phyloP scores from a whole-genome alignment of 306 rosid species.

The Citrullus amarus region DNA sequence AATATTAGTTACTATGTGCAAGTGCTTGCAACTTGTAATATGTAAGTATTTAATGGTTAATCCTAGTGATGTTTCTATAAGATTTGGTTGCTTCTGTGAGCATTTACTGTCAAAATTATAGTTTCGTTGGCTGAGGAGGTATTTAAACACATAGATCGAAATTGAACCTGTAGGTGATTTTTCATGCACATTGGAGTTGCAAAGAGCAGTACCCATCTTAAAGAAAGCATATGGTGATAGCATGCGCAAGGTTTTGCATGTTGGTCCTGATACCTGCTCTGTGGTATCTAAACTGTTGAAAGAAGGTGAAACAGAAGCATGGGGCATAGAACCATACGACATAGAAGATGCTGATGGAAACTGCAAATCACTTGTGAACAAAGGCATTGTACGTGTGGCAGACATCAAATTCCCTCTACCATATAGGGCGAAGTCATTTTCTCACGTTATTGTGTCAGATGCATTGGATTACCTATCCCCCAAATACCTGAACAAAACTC shows the following conservation, averaged over 20 bases:
- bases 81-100: background rate
- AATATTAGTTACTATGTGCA: background rate
- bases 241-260: conserved; percentile 67
- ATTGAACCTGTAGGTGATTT: conserved; percentile 36
- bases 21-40: background rate
- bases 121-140: background rate
- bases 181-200: conserved; percentile 69
- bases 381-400: conserved; percentile 65
- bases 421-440: conserved; percentile 71
- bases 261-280: conserved; percentile 82
- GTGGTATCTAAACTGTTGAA: conserved; percentile 55
- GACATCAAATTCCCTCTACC: conserved; percentile 83
- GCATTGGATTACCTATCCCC: conserved; percentile 90
- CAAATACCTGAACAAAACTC: conserved; percentile 68
- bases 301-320: conserved; percentile 72
- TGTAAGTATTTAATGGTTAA: background rate
- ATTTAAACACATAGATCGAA: background rate
- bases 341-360: conserved; percentile 57
- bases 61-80: background rate
- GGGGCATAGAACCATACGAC: conserved; percentile 94
- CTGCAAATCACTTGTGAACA: conserved; percentile 68
- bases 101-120: background rate
- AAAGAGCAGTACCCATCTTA: conserved; percentile 52
- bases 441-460: conserved; percentile 73
- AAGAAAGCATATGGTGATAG: conserved; percentile 61